Conservation (phyloP, 2,329 filamentous ascomycete species). For the Hymenoscyphus occultus region DNA sequence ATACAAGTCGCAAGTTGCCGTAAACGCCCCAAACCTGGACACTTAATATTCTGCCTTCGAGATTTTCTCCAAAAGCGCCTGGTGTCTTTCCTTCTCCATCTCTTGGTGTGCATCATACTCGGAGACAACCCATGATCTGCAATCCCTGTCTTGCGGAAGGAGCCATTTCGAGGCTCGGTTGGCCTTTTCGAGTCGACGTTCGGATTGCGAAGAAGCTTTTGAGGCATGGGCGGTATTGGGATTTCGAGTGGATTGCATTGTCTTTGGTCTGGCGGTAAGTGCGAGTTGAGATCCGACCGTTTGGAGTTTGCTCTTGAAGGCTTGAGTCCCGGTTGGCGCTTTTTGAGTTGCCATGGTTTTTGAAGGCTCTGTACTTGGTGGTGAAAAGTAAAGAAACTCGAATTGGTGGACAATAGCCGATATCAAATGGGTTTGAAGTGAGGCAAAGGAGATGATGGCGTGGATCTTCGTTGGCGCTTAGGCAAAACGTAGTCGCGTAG, state of each 20-base stretch:
- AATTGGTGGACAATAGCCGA: background rate
- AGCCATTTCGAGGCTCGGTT: conserved; percentile 5
- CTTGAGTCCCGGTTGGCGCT: background rate
- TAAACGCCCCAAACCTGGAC: background rate
- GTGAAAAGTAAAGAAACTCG: background rate
- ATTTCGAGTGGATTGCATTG: background rate
- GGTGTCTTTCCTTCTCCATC: background rate
- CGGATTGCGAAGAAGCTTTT: background rate
- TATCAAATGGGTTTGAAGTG: background rate
- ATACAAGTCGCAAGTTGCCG: background rate
- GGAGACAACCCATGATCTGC: background rate
- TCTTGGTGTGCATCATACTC: conserved; percentile 9
- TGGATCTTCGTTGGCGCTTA: background rate
- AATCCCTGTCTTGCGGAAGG: background rate
- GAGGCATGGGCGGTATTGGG: too few relatives aligned
- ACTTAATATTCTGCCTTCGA: conserved; percentile 3
- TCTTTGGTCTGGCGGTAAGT: background rate
- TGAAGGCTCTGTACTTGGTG: background rate
- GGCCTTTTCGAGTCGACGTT: background rate
- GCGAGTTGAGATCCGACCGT: background rate
- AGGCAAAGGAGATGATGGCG: background rate
- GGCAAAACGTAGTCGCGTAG: background rate
- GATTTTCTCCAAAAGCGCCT: background rate
- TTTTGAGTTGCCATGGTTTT: background rate
- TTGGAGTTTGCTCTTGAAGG: background rate